phyloP scores from a whole-genome alignment of 805 yeast genomes.

The Metschnikowia reukaufii region DNA sequence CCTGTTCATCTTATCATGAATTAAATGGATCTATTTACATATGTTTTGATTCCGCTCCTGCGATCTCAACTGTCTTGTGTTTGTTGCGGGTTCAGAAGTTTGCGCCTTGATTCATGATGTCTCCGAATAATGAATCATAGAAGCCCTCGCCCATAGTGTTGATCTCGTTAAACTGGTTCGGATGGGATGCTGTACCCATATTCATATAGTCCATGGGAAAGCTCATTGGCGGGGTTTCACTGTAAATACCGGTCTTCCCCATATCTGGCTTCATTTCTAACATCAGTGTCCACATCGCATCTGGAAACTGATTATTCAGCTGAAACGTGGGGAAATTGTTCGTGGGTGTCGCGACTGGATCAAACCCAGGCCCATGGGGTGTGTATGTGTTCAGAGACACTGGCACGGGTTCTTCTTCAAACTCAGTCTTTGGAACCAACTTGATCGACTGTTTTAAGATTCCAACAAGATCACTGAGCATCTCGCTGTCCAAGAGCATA shows the following conservation, averaged over 20 bases:
- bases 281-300: slow-evolving; percentile 20
- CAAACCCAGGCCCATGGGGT: slow-evolving; percentile 1
- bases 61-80: not conserved
- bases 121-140: slow-evolving; percentile 14
- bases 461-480: slow-evolving; percentile 18
- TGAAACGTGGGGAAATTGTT: not conserved
- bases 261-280: slow-evolving; percentile 16
- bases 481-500: slow-evolving; percentile 13
- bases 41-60: not conserved
- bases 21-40: not conserved
- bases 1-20: not conserved
- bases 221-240: slow-evolving; percentile 10
- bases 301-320: slow-evolving; percentile 6
- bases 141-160: slow-evolving; percentile 11
- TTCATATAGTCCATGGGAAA: slow-evolving; percentile 7
- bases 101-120: slow-evolving; percentile 3
- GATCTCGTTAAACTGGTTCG: slow-evolving; percentile 5
- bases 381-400: not conserved
- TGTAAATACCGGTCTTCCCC: slow-evolving; percentile 8
- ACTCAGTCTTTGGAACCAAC: slow-evolving; percentile 4
- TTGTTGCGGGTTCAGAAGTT: not conserved
- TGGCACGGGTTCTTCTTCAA: slow-evolving; percentile 3
- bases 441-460: slow-evolving; percentile 12
- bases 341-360: slow-evolving; percentile 1
- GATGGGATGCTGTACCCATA: not conserved